These are phyloP conservation scores for Nakazawaea wickerhamii DNA, from an alignment of 805 yeast species.

Conservation along the genomic window DNA sequence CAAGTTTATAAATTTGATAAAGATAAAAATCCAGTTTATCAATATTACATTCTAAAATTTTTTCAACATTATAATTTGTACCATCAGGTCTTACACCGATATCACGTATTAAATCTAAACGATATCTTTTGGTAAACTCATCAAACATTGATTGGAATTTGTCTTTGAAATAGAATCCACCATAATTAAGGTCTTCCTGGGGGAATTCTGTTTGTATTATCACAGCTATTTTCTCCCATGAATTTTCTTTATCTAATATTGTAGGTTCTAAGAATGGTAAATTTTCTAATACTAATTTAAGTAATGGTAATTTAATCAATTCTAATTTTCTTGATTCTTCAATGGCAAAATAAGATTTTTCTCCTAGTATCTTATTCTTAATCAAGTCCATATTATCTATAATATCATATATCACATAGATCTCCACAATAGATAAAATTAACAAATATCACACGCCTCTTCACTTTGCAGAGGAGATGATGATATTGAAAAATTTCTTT, in stretches of 20 bases:
- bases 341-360: constrained; percentile 1
- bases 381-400: background rate
- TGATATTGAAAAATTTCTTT: constrained; percentile 1
- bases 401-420: background rate
- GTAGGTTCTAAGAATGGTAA: constrained; percentile 5
- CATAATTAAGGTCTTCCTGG: constrained; percentile 5
- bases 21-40: background rate
- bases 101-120: background rate
- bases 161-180: constrained; percentile 7
- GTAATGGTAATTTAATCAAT: constrained; percentile 6
- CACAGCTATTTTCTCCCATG: constrained; percentile 7
- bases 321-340: constrained; percentile 8
- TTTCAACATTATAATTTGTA: background rate
- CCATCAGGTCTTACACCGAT: too few species aligned
- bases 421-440: background rate
- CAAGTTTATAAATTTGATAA: background rate
- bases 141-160: background rate
- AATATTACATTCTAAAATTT: background rate
- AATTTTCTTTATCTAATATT: background rate
- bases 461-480: background rate
- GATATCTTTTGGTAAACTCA: background rate
- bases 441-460: constrained; percentile 1
- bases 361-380: background rate
- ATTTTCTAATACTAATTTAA: constrained; percentile 1
- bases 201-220: constrained; percentile 4